Evolutionary conservation across 495 filamentous ascomycete species (phyloP).

Genomic region (Trichocladium antarcticum): DNA sequence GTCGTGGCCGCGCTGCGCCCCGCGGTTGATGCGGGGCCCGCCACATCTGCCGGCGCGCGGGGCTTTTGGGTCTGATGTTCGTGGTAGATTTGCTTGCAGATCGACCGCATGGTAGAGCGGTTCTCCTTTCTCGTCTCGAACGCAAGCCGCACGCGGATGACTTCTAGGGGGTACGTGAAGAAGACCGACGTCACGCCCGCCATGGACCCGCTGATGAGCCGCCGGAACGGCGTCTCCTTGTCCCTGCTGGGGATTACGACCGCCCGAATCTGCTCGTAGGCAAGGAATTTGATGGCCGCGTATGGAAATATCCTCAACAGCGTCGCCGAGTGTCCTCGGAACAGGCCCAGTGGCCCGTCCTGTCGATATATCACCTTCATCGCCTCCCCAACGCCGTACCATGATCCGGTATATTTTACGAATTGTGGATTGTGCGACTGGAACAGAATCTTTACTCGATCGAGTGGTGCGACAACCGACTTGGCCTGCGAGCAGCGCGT

Average conservation of each 20-base stretch:
- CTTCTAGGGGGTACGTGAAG: conserved; percentile 88
- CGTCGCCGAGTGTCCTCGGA: conserved; percentile 87
- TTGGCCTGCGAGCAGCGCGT: conserved; percentile 54
- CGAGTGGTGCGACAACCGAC: conserved; percentile 87
- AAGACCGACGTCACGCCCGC: conserved; percentile 87
- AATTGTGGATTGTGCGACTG: conserved; percentile 92
- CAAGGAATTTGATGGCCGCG: conserved; percentile 92
- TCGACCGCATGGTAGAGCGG: conserved; percentile 53
- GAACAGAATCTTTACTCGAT: conserved; percentile 97
- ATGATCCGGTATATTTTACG: conserved; percentile 78
- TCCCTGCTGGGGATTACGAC: conserved; percentile 55
- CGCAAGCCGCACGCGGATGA: conserved; percentile 82
- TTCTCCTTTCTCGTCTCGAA: conserved; percentile 73
- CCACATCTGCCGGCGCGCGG: neutral
- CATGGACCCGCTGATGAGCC: conserved; percentile 65
- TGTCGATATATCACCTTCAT: conserved; percentile 69
- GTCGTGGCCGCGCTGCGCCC: conserved; percentile 18
- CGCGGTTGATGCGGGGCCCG: conserved; percentile 6
- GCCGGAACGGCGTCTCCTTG: conserved; percentile 69
- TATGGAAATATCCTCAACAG: conserved; percentile 94
- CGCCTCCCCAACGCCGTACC: conserved; percentile 65
- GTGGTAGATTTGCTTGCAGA: conserved; percentile 73
- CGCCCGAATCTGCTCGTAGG: conserved; percentile 87
- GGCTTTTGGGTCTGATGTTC: conserved; percentile 42
- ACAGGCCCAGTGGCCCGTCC: conserved; percentile 68